A percentile compares a stretch with the other conserved stretches of the same genome.
Conservation (phyloP, 164 flowering plant species). For the Umbellularia californica region DNA sequence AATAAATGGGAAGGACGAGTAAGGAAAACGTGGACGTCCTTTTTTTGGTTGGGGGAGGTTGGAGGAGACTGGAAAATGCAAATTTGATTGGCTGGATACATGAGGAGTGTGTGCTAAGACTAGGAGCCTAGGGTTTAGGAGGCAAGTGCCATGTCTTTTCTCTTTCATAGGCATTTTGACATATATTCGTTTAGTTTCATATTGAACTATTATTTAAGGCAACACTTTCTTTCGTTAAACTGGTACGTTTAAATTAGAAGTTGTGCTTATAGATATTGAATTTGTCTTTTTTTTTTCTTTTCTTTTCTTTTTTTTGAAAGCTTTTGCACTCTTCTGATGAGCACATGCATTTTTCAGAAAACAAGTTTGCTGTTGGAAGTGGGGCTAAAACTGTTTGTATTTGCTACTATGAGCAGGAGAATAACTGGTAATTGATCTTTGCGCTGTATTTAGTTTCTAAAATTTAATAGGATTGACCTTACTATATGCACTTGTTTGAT, state of each 20-base stretch:
- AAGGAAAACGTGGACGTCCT: too few relatives aligned
- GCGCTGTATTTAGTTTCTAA: not conserved
- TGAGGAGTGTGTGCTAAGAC: too few relatives aligned
- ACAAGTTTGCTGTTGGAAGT: slow-evolving; percentile 99
- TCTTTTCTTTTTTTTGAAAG: not conserved
- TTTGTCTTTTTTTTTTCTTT: not conserved
- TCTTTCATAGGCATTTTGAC: too few relatives aligned
- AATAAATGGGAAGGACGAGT: too few relatives aligned
- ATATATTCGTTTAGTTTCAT: too few relatives aligned
- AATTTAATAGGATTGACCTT: not conserved
- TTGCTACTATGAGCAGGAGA: slow-evolving; percentile 98
- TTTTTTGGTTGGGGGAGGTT: too few relatives aligned
- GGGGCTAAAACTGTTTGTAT: slow-evolving; percentile 98
- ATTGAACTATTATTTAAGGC: too few relatives aligned
- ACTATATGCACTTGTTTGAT: not conserved
- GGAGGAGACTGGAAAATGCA: too few relatives aligned
- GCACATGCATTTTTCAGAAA: slow-evolving; percentile 46
- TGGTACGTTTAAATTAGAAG: not conserved
- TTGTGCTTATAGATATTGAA: not conserved
- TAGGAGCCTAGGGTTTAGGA: too few relatives aligned
- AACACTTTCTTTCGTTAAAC: too few relatives aligned
- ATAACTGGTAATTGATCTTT: slow-evolving; percentile 65
- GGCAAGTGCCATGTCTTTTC: too few relatives aligned
- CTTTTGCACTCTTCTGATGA: slow-evolving; percentile 3
- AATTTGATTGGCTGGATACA: too few relatives aligned